Evolutionary conservation across 2,329 filamentous ascomycete species (phyloP), one percentile per base, ranked within the genome.

Genomic region (Colletotrichum phormii): DNA sequence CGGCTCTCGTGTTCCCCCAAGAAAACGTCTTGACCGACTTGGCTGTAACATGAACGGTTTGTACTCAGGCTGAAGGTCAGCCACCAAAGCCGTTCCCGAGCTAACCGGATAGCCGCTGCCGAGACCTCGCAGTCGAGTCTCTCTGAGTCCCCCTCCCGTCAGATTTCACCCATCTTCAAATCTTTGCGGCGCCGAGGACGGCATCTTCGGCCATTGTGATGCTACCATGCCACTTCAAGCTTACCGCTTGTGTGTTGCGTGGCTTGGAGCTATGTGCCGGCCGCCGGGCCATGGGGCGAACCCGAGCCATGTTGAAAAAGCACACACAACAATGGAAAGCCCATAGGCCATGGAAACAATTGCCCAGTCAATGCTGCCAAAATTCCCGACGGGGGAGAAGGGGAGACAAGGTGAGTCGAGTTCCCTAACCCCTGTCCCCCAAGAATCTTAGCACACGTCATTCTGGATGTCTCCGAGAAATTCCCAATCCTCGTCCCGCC

Each of bases 91-190:
- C n/a, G 11, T n/a, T 37, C 49, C 66, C 60, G 66, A 71, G 71
- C 49, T 73, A 61, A 71, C 71, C 71, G 71, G 67, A 71, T 71
- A 71, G 35, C 66, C 71, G 66, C 61, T 61, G 61, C 71, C 71
- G 67, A 73, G 66, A 51, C 26, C 26, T 29, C 13, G 37, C 37
- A 42, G 37, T 42, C 18, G 13, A 42, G 37, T 24, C 42, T 8
- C 31, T n/a, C 33, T 15, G n/a, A 37, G 6, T 57, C 24, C 63
- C 33, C 24, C 35, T 61, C 37, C 62, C 31, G 18, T 33, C 18
- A 63, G 24, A 8, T 35, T 15, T 59, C 57, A 6, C 15, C n/a
- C 13, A 22, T 24, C 31, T 15, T 37, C 31, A 22, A 31, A 29
- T 35, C 24, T 29, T 49, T 24, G 37, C 46, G 33, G 26, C 11